Evolutionary conservation across 257 asterid genomes (phyloP).

Genomic region (Petunia secreta): DNA sequence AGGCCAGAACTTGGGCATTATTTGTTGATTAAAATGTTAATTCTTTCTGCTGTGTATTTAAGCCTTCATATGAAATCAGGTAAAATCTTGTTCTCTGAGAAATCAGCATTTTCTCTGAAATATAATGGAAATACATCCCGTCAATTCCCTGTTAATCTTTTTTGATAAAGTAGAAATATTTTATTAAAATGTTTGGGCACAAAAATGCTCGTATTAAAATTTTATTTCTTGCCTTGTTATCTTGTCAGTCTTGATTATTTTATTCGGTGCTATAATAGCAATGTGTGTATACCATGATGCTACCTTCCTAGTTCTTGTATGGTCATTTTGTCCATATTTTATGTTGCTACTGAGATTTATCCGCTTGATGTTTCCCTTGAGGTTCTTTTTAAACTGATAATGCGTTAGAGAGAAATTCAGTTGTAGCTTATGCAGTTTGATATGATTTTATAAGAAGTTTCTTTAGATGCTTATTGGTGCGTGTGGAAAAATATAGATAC

Average conservation of each 20-base stretch:
- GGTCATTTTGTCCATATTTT: slow-evolving; percentile 4
- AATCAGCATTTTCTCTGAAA: not conserved
- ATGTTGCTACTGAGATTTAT: slow-evolving; percentile 1
- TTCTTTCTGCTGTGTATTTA: not conserved
- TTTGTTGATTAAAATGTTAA: not conserved
- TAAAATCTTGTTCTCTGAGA: not conserved
- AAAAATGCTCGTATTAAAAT: too few species aligned
- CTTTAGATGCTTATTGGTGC: not conserved
- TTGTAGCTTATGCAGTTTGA: not conserved
- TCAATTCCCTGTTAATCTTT: not conserved
- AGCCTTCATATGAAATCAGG: not conserved
- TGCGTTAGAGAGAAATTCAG: slow-evolving; percentile 22
- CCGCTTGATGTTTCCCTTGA: slow-evolving; percentile 25
- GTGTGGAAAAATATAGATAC: not conserved
- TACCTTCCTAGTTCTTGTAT: not conserved
- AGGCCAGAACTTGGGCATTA: not conserved
- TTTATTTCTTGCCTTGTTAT: not conserved
- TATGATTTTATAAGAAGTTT: slow-evolving; percentile 5
- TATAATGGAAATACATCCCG: slow-evolving; percentile 15
- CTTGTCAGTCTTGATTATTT: not conserved
- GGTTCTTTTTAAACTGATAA: not conserved
- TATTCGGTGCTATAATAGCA: slow-evolving; percentile 15
- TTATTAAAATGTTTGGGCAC: too few species aligned
- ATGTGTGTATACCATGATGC: not conserved
- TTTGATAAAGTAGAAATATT: too few species aligned